Base-by-base conservation (phyloP, 179 eudicot species). In the Nepenthes alata region DNA sequence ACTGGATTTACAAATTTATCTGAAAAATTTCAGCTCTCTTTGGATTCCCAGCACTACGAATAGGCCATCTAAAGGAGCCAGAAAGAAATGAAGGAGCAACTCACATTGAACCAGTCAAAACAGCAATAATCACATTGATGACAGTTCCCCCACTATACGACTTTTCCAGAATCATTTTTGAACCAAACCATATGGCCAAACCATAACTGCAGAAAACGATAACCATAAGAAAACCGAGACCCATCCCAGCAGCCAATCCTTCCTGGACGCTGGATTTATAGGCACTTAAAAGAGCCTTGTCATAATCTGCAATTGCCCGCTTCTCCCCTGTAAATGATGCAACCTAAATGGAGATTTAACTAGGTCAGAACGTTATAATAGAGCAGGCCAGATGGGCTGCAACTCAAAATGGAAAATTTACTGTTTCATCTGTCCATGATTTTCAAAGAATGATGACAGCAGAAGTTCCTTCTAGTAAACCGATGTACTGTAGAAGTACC, bases 321-420 rank as follows among this genome's bases (percentile, higher is more conserved):
- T 68, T 78, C 60, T 75, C 82, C 59, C 79, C 82, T 1, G 82
- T 78, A 58, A 78, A 78, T 35, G 82, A 78, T 47, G 69, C 79
- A 64, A 78, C 82, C 79, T 74, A 48, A n/a, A 52, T n/a, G 37
- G 12, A 13, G 8, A 62, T 51, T 41, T 25, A 25, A 25, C 25
- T 25, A 25, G 11, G 52, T 13, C 11, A 9, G 3, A 4, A 2
- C 9, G n/a, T 49, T 49, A 7, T 49, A 49, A 2, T 49, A 49
- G n/a, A 49, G 3, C n/a, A 1, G 11, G 11, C 6, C 11, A 49
- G 52, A 13, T 13, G 11, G n/a, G 11, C 11, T 49, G n/a, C 11
- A 4, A 25, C 25, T 25, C 25, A 25, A 25, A 25, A 25, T 25
- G 25, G 25, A 25, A 25, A 25, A 25, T 25, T 25, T 25, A 25